These are phyloP conservation scores for Scleroderma citrinum DNA, from an alignment of 768 basidiomycete genomes.

Conservation along the genomic window DNA sequence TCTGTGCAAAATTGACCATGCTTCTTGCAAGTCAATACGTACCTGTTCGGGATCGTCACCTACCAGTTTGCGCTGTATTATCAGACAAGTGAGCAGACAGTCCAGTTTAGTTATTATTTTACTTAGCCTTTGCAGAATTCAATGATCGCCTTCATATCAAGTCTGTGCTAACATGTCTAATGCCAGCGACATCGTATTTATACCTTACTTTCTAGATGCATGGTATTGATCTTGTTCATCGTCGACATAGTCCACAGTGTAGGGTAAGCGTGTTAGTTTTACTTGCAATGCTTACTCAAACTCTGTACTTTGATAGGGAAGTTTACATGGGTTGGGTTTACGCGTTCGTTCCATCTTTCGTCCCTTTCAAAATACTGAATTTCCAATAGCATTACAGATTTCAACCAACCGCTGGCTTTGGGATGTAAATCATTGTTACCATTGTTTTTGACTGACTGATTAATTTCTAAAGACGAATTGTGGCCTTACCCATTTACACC, in stretches of 20 bases:
- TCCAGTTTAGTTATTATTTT: not conserved
- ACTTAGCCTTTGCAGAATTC: not conserved
- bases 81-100: slow-evolving; percentile 8
- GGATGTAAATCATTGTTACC: not conserved
- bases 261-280: not conserved
- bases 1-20: not conserved
- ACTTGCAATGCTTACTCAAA: slow-evolving; percentile 1
- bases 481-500: slow-evolving; percentile 48
- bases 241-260: slow-evolving; percentile 35
- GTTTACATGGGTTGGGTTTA: slow-evolving; percentile 33
- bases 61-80: slow-evolving; percentile 35
- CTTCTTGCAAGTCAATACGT: slow-evolving; percentile 1
- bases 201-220: slow-evolving; percentile 13
- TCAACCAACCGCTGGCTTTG: not conserved
- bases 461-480: slow-evolving; percentile 28
- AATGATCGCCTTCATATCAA: not conserved
- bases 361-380: not conserved
- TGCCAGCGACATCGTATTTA: not conserved
- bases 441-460: not conserved
- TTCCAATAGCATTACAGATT: not conserved
- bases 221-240: slow-evolving; percentile 30
- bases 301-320: slow-evolving; percentile 5
- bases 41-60: slow-evolving; percentile 34
- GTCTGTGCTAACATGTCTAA: not conserved
- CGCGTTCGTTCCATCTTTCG: slow-evolving; percentile 13